Percentiles rank a stretch among this genome's conserved stretches.
These are phyloP conservation scores for Entonaema liquescens DNA, from an alignment of 495 filamentous ascomycete species.

Conservation along the genomic window DNA sequence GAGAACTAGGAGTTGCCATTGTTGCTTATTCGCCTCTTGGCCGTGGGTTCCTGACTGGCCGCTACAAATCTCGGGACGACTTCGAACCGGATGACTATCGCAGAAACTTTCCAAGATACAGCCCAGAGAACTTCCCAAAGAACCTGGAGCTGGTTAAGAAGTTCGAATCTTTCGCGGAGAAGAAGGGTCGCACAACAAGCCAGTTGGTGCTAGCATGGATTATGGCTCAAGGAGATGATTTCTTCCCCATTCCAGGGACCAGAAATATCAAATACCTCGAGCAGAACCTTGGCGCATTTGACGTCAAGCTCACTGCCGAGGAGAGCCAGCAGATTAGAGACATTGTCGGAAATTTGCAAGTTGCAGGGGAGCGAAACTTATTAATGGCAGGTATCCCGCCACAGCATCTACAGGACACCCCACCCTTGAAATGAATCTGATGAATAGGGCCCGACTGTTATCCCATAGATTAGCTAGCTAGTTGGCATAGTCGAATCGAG, in stretches of 20 bases:
- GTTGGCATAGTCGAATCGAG: not conserved
- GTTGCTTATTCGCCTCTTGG: conserved; percentile 60
- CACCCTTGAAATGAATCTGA: conserved; percentile 2
- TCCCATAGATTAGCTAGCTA: not conserved
- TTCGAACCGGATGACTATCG: conserved; percentile 55
- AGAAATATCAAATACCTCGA: conserved; percentile 65
- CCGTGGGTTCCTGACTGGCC: conserved; percentile 57
- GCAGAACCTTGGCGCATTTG: conserved; percentile 61
- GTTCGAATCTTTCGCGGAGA: conserved; percentile 55
- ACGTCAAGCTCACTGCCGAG: conserved; percentile 50
- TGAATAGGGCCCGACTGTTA: not conserved
- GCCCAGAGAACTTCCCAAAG: conserved; percentile 62
- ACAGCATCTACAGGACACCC: conserved; percentile 26
- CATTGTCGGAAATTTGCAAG: conserved; percentile 21
- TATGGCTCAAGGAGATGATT: conserved; percentile 63
- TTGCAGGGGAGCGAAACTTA: conserved; percentile 11
- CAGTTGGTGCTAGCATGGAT: conserved; percentile 67
- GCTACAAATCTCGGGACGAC: conserved; percentile 45
- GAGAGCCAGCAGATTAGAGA: conserved; percentile 28
- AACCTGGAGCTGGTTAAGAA: conserved; percentile 62
- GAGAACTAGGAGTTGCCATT: conserved; percentile 58
- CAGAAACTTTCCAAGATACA: conserved; percentile 52
- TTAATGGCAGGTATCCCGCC: conserved; percentile 1
- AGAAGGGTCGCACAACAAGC: conserved; percentile 56
- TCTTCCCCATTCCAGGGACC: conserved; percentile 66